These are phyloP conservation scores for Aspergillus egyptiacus DNA, from an alignment of 495 filamentous ascomycete species.

Conservation along the genomic window DNA sequence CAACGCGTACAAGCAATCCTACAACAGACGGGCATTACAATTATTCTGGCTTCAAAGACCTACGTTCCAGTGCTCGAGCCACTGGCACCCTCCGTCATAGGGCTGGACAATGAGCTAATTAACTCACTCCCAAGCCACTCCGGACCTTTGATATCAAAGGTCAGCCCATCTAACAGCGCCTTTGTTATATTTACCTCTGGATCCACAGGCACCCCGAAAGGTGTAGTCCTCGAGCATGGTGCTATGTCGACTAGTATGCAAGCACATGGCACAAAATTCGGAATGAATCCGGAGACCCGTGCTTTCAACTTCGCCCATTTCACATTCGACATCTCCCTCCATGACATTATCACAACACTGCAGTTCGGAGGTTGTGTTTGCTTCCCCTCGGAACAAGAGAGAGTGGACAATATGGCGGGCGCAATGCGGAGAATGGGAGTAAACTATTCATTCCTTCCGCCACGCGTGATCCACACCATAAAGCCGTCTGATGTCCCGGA, in stretches of 20 bases:
- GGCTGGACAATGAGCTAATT: neutral
- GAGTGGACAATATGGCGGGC: conserved; percentile 25
- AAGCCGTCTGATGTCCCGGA: conserved; percentile 6
- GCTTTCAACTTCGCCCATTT: conserved; percentile 40
- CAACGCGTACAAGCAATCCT: conserved; percentile 25
- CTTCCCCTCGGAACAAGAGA: conserved; percentile 22
- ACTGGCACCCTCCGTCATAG: conserved; percentile 4
- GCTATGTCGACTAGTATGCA: conserved; percentile 26
- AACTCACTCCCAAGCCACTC: neutral
- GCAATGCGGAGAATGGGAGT: conserved; percentile 23
- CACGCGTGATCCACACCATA: conserved; percentile 9
- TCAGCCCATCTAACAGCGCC: neutral
- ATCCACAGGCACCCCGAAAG: conserved; percentile 35
- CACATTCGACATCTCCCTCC: conserved; percentile 35
- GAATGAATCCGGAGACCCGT: conserved; percentile 24
- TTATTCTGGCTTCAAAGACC: conserved; percentile 20
- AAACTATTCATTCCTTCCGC: conserved; percentile 23
- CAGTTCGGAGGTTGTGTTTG: conserved; percentile 31
- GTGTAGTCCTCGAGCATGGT: conserved; percentile 39
- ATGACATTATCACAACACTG: conserved; percentile 37
- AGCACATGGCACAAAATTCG: conserved; percentile 12
- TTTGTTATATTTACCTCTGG: conserved; percentile 35
- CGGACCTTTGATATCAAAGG: neutral
- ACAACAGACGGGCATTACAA: conserved; percentile 20
- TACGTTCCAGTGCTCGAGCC: conserved; percentile 2